Conservation (phyloP, 208 protist species). For the Acanthamoeba divionensis region DNA sequence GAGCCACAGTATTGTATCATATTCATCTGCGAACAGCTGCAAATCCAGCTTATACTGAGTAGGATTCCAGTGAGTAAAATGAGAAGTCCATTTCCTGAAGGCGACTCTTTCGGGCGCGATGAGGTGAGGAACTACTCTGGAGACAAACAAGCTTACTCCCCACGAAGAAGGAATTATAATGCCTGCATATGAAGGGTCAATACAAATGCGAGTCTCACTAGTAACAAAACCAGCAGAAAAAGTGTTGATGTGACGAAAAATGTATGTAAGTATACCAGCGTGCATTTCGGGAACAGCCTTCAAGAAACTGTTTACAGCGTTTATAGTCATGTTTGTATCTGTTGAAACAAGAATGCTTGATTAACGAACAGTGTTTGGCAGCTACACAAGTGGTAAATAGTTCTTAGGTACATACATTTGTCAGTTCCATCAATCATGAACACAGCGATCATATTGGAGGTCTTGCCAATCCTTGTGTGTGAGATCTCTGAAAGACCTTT, state of each 20-base stretch:
- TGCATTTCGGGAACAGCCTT: neutral
- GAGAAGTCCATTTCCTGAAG: neutral
- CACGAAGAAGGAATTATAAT: neutral
- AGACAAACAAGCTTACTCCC: neutral
- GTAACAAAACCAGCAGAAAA: no score
- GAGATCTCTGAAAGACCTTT: neutral
- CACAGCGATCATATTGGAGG: neutral
- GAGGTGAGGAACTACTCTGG: neutral
- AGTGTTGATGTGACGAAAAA: no score
- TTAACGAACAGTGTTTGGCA: neutral
- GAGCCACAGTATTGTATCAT: neutral
- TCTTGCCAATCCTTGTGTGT: neutral
- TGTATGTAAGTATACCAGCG: neutral
- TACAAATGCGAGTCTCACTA: no score
- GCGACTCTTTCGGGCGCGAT: neutral
- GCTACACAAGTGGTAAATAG: neutral
- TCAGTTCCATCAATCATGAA: constrained; percentile 19
- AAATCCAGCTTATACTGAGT: constrained; percentile 20
- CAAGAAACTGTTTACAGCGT: constrained; percentile 14
- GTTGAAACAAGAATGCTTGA: neutral
- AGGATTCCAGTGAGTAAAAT: neutral
- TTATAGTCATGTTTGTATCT: neutral
- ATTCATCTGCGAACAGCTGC: neutral
- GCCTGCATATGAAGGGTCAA: neutral
- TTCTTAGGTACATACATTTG: neutral